phyloP scores from a whole-genome alignment of 495 filamentous ascomycete species.

The Penicillium soppii region DNA sequence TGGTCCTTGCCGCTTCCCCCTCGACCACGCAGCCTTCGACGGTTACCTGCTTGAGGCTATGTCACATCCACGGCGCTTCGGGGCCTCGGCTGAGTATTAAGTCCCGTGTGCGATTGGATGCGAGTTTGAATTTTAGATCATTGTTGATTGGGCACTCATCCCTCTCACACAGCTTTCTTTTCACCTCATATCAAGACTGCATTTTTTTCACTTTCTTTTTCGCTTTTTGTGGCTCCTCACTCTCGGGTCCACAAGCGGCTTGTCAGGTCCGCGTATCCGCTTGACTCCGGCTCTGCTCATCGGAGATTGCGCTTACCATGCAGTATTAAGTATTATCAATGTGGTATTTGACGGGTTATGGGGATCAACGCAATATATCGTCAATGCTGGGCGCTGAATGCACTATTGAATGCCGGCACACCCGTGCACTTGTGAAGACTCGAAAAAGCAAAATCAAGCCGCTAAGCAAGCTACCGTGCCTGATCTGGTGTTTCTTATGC shows the following conservation, averaged over 20 bases:
- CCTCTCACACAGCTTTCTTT: slow-evolving; percentile 6
- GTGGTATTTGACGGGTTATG: not conserved
- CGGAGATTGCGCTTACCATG: not conserved
- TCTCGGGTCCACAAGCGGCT: slow-evolving; percentile 6
- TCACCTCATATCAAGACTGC: slow-evolving; percentile 1
- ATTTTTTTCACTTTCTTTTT: not conserved
- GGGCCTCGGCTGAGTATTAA: not conserved
- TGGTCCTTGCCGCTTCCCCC: slow-evolving; percentile 14
- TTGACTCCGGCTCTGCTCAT: slow-evolving; percentile 3
- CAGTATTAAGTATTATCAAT: not conserved
- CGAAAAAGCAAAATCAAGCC: not conserved
- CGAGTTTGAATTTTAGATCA: slow-evolving; percentile 10
- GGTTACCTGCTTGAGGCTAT: slow-evolving; percentile 18
- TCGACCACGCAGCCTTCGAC: too few relatives aligned
- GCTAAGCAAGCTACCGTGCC: not conserved
- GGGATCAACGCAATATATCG: slow-evolving; percentile 5
- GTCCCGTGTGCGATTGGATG: slow-evolving; percentile 11
- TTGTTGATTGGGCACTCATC: slow-evolving; percentile 13
- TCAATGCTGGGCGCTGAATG: too few relatives aligned
- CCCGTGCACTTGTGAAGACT: not conserved
- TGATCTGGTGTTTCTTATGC: not conserved
- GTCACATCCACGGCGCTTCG: slow-evolving; percentile 14
- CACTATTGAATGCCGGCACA: too few relatives aligned
- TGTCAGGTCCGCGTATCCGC: slow-evolving; percentile 2
- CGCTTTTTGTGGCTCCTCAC: not conserved